A percentile compares a stretch with the other conserved stretches of the same genome.
Evolutionary conservation across 2,329 filamentous ascomycete species (phyloP).

Genomic region (Botrytis elliptica): DNA sequence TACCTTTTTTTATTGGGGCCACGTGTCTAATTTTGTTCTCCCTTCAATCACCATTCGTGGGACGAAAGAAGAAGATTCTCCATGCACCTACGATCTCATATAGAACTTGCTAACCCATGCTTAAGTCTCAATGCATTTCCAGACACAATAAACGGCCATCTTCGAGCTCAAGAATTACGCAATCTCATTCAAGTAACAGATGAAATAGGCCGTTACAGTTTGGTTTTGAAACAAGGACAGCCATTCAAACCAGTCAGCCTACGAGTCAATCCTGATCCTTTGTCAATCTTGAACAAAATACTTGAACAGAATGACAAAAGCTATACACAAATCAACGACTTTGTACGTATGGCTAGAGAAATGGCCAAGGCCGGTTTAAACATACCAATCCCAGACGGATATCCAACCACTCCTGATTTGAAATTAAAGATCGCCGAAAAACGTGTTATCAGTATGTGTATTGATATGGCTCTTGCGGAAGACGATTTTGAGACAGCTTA

Average conservation of each 20-base stretch:
- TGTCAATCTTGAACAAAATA: slow-evolving; percentile 70
- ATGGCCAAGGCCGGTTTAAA: slow-evolving; percentile 61
- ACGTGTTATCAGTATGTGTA: slow-evolving; percentile 75
- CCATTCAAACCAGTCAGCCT: slow-evolving; percentile 77
- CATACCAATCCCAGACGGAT: slow-evolving; percentile 22
- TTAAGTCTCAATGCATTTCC: slow-evolving; percentile 63
- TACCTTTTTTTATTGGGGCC: background rate
- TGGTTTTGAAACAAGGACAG: slow-evolving; percentile 76
- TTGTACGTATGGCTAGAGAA: slow-evolving; percentile 66
- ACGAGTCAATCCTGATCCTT: slow-evolving; percentile 72
- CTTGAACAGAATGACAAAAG: slow-evolving; percentile 72
- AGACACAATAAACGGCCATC: slow-evolving; percentile 52
- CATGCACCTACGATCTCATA: background rate
- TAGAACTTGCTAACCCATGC: background rate
- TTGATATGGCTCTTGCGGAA: slow-evolving; percentile 72
- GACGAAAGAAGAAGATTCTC: background rate
- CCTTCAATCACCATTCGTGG: background rate
- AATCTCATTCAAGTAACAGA: slow-evolving; percentile 72
- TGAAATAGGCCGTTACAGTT: slow-evolving; percentile 70
- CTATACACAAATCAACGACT: slow-evolving; percentile 72
- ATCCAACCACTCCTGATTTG: slow-evolving; percentile 1
- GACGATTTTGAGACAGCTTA: slow-evolving; percentile 86
- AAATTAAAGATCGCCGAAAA: slow-evolving; percentile 51
- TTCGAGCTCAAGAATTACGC: slow-evolving; percentile 55
- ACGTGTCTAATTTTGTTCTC: background rate